Conservation (phyloP, 192 early-diverging fungal genomes). For the Paraglomus brasilianum region DNA sequence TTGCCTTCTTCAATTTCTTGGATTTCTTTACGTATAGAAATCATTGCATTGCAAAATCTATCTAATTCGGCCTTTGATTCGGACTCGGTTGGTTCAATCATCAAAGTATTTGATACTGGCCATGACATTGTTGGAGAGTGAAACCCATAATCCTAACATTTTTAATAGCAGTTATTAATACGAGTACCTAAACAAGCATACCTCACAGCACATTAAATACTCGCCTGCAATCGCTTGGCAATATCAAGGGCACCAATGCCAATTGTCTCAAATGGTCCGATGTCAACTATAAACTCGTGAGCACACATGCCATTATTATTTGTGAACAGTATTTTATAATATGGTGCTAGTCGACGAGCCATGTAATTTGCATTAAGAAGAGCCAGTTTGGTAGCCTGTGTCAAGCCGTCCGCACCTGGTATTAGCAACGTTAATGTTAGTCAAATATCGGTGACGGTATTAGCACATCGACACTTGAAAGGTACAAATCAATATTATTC, state of each 20-base stretch:
- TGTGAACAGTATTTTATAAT: constrained; percentile 91
- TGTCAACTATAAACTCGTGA: constrained; percentile 99
- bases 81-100: constrained; percentile 99
- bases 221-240: constrained; percentile 89
- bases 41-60: constrained; percentile 98
- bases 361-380: constrained; percentile 99
- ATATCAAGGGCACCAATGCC: constrained; percentile 94
- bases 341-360: constrained; percentile 81
- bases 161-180: background rate
- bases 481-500: background rate
- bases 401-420: constrained; percentile 74
- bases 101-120: constrained; percentile 97
- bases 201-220: background rate
- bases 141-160: constrained; percentile 86
- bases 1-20: constrained; percentile 80
- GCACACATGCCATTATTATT: constrained; percentile 96
- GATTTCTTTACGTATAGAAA: constrained; percentile 92
- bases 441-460: too few relatives aligned
- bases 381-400: constrained; percentile 83
- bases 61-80: constrained; percentile 92
- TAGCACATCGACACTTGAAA: too few relatives aligned
- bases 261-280: constrained; percentile 80
- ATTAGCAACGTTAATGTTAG: background rate
- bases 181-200: background rate
- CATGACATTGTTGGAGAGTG: constrained; percentile 99